phyloP scores from a whole-genome alignment of 306 rosid genomes.

The Ammopiptanthus mongolicus region DNA sequence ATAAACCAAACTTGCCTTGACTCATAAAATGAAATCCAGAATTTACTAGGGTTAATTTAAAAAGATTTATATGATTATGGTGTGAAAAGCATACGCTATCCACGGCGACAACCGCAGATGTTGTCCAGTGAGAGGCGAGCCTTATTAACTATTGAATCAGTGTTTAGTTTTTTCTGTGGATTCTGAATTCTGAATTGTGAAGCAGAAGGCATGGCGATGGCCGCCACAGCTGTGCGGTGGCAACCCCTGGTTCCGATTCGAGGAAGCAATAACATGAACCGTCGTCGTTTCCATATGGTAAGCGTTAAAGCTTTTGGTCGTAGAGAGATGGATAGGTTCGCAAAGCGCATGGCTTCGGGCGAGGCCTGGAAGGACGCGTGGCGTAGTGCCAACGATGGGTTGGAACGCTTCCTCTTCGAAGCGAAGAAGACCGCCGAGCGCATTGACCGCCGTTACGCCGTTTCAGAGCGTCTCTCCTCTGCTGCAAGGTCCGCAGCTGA shows the following conservation, averaged over 20 bases:
- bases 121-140: too few species aligned
- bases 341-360: conserved; percentile 46
- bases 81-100: too few species aligned
- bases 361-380: conserved; percentile 76
- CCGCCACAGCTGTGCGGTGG: conserved; percentile 25
- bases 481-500: conserved; percentile 47
- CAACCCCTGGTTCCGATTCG: conserved; percentile 18
- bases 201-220: not conserved
- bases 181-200: too few species aligned
- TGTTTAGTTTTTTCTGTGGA: too few species aligned
- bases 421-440: conserved; percentile 84
- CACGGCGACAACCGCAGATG: too few species aligned
- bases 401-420: conserved; percentile 71
- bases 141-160: too few species aligned
- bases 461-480: conserved; percentile 46
- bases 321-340: conserved; percentile 52
- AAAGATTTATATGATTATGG: too few species aligned
- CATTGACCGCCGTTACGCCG: conserved; percentile 65
- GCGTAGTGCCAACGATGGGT: conserved; percentile 79
- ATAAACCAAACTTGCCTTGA: too few species aligned
- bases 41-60: too few species aligned
- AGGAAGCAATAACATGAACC: not conserved
- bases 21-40: too few species aligned
- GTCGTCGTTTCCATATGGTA: not conserved
- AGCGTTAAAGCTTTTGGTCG: conserved; percentile 48